These are phyloP conservation scores for Pleurotus tuber-regium DNA, from an alignment of 768 basidiomycete genomes.

Conservation along the genomic window DNA sequence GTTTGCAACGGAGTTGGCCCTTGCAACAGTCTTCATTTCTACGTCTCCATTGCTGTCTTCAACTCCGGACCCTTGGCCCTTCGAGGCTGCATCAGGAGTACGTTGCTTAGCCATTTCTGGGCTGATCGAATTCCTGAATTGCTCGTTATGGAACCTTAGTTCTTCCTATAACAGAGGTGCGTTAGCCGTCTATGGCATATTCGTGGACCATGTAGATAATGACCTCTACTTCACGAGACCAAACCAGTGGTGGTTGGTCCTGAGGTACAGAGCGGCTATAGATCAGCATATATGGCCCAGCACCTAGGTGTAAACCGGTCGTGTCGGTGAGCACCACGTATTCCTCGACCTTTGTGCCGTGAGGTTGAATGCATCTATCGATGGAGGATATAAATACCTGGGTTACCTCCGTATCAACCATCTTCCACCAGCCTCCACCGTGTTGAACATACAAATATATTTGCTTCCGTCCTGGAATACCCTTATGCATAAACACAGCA, in stretches of 20 bases:
- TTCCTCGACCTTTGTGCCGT: conserved; percentile 58
- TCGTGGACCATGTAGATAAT: background rate
- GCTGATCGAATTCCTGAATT: too few relatives aligned
- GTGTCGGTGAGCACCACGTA: conserved; percentile 66
- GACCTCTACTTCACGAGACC: conserved; percentile 1
- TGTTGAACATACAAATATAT: conserved; percentile 77
- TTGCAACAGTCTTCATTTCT: too few relatives aligned
- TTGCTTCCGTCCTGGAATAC: conserved; percentile 73
- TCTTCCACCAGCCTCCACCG: conserved; percentile 75
- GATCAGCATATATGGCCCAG: conserved; percentile 77
- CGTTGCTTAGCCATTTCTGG: too few relatives aligned
- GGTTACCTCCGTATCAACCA: conserved; percentile 63
- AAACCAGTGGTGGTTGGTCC: conserved; percentile 3
- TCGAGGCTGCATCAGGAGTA: too few relatives aligned
- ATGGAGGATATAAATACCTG: conserved; percentile 40
- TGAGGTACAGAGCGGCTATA: conserved; percentile 43
- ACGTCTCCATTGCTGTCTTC: too few relatives aligned
- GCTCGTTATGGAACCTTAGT: too few relatives aligned
- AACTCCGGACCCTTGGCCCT: too few relatives aligned
- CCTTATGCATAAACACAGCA: conserved; percentile 74
- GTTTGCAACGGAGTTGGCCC: too few relatives aligned
- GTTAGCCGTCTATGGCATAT: background rate
- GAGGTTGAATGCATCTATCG: background rate
- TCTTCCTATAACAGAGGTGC: too few relatives aligned
- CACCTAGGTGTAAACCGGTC: conserved; percentile 69